Evolutionary conservation across 331 rosid genomes (phyloP), one percentile per base, ranked within the genome.

Genomic region (Cydonia oblonga): DNA sequence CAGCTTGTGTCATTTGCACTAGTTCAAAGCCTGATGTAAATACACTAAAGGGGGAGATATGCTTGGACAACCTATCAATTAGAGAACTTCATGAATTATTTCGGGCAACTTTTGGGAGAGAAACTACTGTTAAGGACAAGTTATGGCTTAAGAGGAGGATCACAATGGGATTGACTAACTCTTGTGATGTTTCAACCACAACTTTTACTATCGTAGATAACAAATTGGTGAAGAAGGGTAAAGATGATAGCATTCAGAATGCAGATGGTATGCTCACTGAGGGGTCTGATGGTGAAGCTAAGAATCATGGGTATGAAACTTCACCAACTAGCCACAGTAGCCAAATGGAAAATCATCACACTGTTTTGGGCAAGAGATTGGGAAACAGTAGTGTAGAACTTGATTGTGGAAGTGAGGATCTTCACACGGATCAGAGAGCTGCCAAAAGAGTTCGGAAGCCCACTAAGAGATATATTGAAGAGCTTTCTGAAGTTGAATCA

Each of bases 391-490:
- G 84, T 18, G 70, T 59, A 23, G 96, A 87, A 62, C 73, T 74
- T 81, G 89, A 84, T 70, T 70, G 72, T 79, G 88, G 78, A 35
- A 76, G 68, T 76, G 88, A 83, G 81, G 84, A 83, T 83, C 80
- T 74, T 56, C 84, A 64, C 26, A 35, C 57, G 24, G 89, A 85
- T 56, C 80, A 89, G 76, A 86, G 85, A 81, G 91, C 82, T 77
- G 91, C 73, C 4, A 95, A 95, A 87, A 87, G 98, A 83, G 75
- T 91, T 51, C 86, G 98, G 67, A 95, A 86, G 85, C 98, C 98
- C 69, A 95, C 98, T 6, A 91, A 73, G 84, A 84, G 98, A 86
- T 95, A 95, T 78, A 95, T 95, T 83, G 98, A 95, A 89, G 98
- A 95, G 78, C 91, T 89, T 73, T 91, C 98, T 65, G 96, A 89